Evolutionary conservation across 2,329 filamentous ascomycete species (phyloP), one percentile per base, ranked within the genome.

Genomic region (Pseudogymnoascus sp.): DNA sequence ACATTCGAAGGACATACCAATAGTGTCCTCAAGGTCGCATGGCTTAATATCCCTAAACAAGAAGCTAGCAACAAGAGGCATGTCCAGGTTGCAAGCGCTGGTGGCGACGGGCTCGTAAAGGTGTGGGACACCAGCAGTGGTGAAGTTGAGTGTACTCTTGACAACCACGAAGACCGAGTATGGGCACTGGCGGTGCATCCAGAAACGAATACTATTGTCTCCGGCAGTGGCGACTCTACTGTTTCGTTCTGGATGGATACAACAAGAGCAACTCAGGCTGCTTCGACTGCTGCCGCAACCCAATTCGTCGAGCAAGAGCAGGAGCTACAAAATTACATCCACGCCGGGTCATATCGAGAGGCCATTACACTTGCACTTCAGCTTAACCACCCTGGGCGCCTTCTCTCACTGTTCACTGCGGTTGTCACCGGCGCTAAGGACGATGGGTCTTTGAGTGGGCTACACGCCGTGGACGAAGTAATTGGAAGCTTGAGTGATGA

Each of bases 1-100:
- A 97, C 94, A 0, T 94, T 97, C 61, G 95, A 99, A 74, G 94
- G 94, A 0, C 94, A 99, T 74, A 93, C 92, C 4, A 95, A 97
- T 76, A 96, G 90, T 68, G 89, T 99, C 2, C 79, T 99, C 33
- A 97, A 97, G 75, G 89, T 96, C 2, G 83, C 89, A 3, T 99
- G 94, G 94, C 79, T 99, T 4, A 83, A 80, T 54, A 73, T 81
- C 61, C 77, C 83, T 1, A 69, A 72, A 4, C 58, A 66, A 47
- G 74, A 81, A 62, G 78, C 81, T 18, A 77, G 81, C 57, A 74
- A 76, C 25, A 87, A 84, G 71, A 81, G 81, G 65, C 81, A 83
- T 22, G 79, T 90, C 1, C 85, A 89, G 63, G 84, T 97, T 62
- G 91, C 89, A 35, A 95, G 89, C 66, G 92, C 94, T 12, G 94